Percentiles rank a stretch among this genome's conserved stretches.
Conservation (phyloP, 768 basidiomycete genomes). For the Suillus fuscotomentosus region DNA sequence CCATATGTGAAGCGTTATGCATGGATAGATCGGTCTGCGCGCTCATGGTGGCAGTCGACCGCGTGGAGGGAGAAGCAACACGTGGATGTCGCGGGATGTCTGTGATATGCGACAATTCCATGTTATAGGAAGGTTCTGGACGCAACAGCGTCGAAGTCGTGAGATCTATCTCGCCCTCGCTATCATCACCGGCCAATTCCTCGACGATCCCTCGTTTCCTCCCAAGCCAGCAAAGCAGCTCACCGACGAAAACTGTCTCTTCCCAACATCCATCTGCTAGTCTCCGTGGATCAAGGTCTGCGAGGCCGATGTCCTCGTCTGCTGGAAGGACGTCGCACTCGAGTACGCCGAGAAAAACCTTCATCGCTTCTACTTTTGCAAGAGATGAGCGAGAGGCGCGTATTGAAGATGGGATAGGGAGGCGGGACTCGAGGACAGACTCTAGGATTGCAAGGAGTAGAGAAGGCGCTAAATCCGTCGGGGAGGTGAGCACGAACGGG, state of each 20-base stretch:
- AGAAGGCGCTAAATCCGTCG: constrained; percentile 66
- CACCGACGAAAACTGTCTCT: constrained; percentile 64
- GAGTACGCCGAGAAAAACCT: constrained; percentile 73
- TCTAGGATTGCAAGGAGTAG: constrained; percentile 72
- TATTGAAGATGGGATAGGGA: constrained; percentile 41
- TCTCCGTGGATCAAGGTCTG: constrained; percentile 59
- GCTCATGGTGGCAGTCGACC: constrained; percentile 36
- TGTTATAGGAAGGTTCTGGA: constrained; percentile 14
- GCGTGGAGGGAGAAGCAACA: constrained; percentile 30
- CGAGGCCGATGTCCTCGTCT: constrained; percentile 63
- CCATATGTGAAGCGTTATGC: constrained; percentile 23
- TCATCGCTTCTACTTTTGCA: constrained; percentile 62
- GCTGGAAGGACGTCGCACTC: constrained; percentile 59
- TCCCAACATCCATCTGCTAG: constrained; percentile 65
- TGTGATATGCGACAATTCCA: constrained; percentile 23
- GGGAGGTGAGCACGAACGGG: constrained; percentile 47
- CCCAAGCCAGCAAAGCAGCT: constrained; percentile 71
- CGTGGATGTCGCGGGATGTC: constrained; percentile 31
- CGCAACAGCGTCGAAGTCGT: constrained; percentile 25
- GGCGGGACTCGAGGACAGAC: constrained; percentile 50
- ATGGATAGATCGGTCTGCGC: constrained; percentile 31
- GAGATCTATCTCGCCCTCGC: constrained; percentile 18
- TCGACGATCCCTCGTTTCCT: constrained; percentile 37
- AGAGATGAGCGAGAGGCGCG: constrained; percentile 35
- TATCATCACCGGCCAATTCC: constrained; percentile 14